Base-by-base conservation (phyloP, 495 filamentous ascomycete genomes). In the Xylaria sp. region DNA sequence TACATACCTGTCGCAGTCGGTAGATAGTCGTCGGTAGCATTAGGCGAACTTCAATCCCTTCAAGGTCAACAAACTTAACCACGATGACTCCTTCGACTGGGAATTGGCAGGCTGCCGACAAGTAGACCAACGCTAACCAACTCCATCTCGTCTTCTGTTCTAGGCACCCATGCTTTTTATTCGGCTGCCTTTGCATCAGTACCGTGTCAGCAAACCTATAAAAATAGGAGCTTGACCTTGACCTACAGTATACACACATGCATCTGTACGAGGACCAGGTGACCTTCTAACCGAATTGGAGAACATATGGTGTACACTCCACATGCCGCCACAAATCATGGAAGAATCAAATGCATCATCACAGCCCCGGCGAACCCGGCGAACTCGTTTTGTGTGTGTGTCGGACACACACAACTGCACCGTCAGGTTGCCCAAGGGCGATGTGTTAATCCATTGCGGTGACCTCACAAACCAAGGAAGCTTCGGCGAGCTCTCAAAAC, bases 361-460 rank as follows among this genome's bases (percentile, higher is more conserved):
- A 17, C 46, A 9, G 15, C 31, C 63, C 33, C 70, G 35, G 43
- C 75, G 68, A 64, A 70, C 68, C 66, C 57, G 77, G 61, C 71
- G 62, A 71, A 77, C 84, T 0, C 78, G 83, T 55, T 78, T 85
- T 57, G 83, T 86, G 50, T 98, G 95, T 78, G 90, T 98, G 68
- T 95, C 94, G 9, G 95, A 98, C 81, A 97, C 95, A 2, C 95
- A 98, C 80, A 90, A 93, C 80, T 88, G 86, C 72, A 84, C 82
- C 9, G 75, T 85, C 72, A 84, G 86, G 31, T 82, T 97, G 3
- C 96, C 95, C 7, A 85, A 88, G 33, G 95, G 95, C 17, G 95
- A 98, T 74, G 88, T 98, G 4, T 84, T 98, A 21, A 92, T 98
- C 50, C 96, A 98, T 75, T 93, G 94, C 9, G 95, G 95, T 9